Evolutionary conservation across 1,139 yeast species (phyloP).

Genomic region (Debaryomycetaceae sp.): DNA sequence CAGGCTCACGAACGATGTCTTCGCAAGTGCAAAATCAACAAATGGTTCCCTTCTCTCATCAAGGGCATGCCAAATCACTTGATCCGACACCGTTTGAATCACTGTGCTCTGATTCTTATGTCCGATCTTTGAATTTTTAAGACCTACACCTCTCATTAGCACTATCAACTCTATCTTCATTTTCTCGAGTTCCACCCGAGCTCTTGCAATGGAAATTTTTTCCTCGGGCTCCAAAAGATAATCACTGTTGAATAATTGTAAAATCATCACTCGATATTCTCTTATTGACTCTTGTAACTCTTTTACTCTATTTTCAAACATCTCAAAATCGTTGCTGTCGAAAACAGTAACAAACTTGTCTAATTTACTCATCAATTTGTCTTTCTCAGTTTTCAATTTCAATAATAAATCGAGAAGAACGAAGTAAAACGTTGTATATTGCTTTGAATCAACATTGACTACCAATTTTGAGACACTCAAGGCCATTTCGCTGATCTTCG

Average conservation of each 20-base stretch:
- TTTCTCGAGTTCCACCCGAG: conserved; percentile 58
- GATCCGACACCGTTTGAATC: conserved; percentile 51
- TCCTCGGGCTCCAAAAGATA: conserved; percentile 21
- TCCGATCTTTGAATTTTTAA: conserved; percentile 37
- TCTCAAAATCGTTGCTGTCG: conserved; percentile 60
- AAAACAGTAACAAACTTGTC: conserved; percentile 67
- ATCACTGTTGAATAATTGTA: conserved; percentile 36
- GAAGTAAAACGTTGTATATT: conserved; percentile 64
- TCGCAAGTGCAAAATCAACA: conserved; percentile 67
- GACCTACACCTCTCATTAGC: conserved; percentile 63
- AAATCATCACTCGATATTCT: conserved; percentile 40
- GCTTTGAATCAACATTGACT: conserved; percentile 67
- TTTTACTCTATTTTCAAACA: conserved; percentile 50
- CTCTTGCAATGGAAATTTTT: conserved; percentile 25
- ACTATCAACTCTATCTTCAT: conserved; percentile 57
- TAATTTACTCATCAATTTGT: conserved; percentile 54
- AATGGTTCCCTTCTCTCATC: conserved; percentile 61
- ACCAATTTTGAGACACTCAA: conserved; percentile 71
- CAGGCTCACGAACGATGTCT: conserved; percentile 56
- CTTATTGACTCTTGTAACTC: conserved; percentile 56
- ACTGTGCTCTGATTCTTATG: conserved; percentile 25
- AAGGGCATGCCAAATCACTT: conserved; percentile 68
- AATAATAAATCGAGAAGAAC: conserved; percentile 64
- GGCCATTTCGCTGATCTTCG: conserved; percentile 27
- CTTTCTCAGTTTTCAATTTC: conserved; percentile 61